These are phyloP conservation scores for Takakia lepidozioides DNA, from an alignment of 225 moss, liverwort and hornwort genomes.

Conservation along the genomic window DNA sequence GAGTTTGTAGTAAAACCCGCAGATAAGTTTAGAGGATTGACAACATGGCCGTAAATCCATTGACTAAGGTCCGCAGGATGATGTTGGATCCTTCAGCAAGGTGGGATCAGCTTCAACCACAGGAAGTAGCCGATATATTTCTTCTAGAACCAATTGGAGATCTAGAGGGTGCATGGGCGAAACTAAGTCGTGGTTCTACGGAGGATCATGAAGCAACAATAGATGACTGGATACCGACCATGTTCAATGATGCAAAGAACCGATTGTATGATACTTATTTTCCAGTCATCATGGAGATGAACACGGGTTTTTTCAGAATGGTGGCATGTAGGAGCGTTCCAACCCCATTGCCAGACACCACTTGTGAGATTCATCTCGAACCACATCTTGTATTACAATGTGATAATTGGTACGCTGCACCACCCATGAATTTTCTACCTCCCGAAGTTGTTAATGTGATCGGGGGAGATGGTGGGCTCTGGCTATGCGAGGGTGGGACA, in stretches of 20 bases:
- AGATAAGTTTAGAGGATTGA: too few species aligned
- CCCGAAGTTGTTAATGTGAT: slow-evolving; percentile 1
- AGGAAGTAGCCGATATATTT: slow-evolving; percentile 7
- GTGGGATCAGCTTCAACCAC: slow-evolving; percentile 15
- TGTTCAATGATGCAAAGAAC: slow-evolving; percentile 7
- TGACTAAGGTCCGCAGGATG: slow-evolving; percentile 12
- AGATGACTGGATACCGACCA: slow-evolving; percentile 13
- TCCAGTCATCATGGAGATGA: slow-evolving; percentile 24
- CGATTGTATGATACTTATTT: slow-evolving; percentile 15
- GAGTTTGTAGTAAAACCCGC: too few species aligned
- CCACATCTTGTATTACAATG: slow-evolving; percentile 4
- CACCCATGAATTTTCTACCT: slow-evolving; percentile 5
- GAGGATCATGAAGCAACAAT: neutral
- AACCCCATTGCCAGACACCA: neutral
- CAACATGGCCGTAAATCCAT: too few species aligned
- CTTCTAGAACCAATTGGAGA: slow-evolving; percentile 7
- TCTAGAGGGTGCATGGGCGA: slow-evolving; percentile 12
- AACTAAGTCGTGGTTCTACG: slow-evolving; percentile 11
- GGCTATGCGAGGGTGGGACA: slow-evolving; percentile 2
- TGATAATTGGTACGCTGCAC: slow-evolving; percentile 8
- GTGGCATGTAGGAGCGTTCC: slow-evolving; percentile 2
- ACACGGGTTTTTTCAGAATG: neutral
- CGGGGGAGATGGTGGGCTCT: slow-evolving; percentile 4
- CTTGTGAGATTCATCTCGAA: neutral
- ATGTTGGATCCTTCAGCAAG: slow-evolving; percentile 11